Evolutionary conservation across 331 rosid species (phyloP).

Genomic region (Malus hybrid): DNA sequence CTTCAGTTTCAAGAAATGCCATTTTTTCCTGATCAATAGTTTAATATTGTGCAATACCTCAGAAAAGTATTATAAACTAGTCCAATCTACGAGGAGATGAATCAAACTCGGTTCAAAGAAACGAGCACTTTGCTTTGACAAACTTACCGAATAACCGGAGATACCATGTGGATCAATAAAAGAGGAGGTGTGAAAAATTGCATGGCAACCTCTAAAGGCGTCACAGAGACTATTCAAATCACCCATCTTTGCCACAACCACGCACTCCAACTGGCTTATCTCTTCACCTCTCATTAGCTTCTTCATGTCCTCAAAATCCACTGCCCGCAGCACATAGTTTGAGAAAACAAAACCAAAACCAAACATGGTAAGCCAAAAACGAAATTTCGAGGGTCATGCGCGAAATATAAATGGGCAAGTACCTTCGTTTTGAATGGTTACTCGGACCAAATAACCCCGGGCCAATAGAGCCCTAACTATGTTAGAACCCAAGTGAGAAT

Average conservation of each 20-base stretch:
- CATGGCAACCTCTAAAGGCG: constrained; percentile 12
- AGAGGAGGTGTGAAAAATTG: constrained; percentile 6
- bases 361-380: background rate
- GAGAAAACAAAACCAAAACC: background rate
- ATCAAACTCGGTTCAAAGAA: too few species aligned
- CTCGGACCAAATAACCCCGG: background rate
- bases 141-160: constrained; percentile 1
- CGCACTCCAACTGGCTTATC: constrained; percentile 3
- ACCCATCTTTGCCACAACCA: constrained; percentile 1
- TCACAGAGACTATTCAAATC: background rate
- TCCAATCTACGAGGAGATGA: background rate
- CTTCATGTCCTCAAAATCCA: constrained; percentile 14
- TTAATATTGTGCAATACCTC: too few species aligned
- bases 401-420: too few species aligned
- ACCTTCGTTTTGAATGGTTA: constrained; percentile 1
- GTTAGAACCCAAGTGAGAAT: constrained; percentile 1
- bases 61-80: background rate
- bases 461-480: constrained; percentile 3
- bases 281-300: constrained; percentile 4
- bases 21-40: background rate
- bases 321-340: background rate
- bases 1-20: constrained; percentile 12
- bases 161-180: constrained; percentile 10
- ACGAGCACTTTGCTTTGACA: too few species aligned
- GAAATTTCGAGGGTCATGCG: background rate